Evolutionary conservation across 306 rosid genomes (phyloP).

Genomic region (Inga leiocalycina): DNA sequence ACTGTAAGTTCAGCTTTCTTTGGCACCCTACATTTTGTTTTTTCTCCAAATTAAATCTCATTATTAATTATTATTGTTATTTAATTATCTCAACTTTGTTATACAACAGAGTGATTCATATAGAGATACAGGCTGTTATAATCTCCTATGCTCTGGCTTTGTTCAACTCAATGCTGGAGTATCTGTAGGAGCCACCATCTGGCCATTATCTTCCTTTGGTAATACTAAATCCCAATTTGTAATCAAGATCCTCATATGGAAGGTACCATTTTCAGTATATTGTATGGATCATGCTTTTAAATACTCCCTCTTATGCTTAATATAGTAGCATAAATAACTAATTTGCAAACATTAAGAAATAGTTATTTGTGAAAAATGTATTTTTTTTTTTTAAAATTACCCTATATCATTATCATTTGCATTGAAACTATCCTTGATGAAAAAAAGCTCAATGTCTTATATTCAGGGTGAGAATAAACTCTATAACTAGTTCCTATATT

Average conservation of each 20-base stretch:
- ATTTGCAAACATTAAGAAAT: no score
- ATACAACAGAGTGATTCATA: constrained; percentile 61
- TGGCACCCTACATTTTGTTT: constrained; percentile 13
- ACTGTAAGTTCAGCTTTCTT: not conserved
- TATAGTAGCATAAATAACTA: no score
- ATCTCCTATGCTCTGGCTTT: constrained; percentile 62
- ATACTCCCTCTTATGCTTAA: no score
- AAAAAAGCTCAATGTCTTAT: no score
- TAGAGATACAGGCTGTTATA: constrained; percentile 64
- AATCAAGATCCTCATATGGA: constrained; percentile 55
- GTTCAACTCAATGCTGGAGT: constrained; percentile 52
- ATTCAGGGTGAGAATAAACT: no score
- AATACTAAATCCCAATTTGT: constrained; percentile 46
- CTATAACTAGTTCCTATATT: not conserved
- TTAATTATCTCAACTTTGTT: constrained; percentile 1
- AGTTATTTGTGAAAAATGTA: no score
- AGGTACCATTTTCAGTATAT: constrained; percentile 39
- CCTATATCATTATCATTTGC: no score
- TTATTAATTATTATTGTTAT: constrained; percentile 5
- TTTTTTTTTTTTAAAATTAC: no score
- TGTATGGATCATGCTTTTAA: not conserved
- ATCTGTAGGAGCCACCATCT: constrained; percentile 55
- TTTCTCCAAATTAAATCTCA: not conserved
- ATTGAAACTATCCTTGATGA: no score
- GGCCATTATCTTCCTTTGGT: constrained; percentile 49